phyloP scores from a whole-genome alignment of 495 filamentous ascomycete genomes.

The Poronia punctata region DNA sequence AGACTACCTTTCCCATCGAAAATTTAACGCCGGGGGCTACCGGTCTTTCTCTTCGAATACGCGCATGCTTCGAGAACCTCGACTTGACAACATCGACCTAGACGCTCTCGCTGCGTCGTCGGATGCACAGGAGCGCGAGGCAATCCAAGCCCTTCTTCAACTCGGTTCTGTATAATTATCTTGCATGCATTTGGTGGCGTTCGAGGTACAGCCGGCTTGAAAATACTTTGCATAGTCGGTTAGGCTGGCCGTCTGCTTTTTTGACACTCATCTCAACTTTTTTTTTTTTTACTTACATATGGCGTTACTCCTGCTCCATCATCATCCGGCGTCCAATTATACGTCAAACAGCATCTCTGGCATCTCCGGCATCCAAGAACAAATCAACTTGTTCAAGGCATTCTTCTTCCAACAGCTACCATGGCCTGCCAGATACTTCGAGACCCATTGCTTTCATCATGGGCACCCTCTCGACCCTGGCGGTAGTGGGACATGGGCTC shows the following conservation, averaged over 20 bases:
- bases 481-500: constrained; percentile 17
- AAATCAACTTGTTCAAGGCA: constrained; percentile 9
- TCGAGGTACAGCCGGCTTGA: constrained; percentile 21
- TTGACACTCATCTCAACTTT: constrained; percentile 15
- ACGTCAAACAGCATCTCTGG: constrained; percentile 16
- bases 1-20: constrained; percentile 33
- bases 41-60: constrained; percentile 40
- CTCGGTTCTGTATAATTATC: constrained; percentile 77
- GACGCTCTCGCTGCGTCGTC: constrained; percentile 44
- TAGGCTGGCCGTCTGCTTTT: constrained; percentile 20
- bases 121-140: constrained; percentile 71
- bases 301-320: constrained; percentile 19
- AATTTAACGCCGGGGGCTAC: constrained; percentile 41
- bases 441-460: constrained; percentile 2
- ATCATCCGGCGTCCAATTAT: constrained; percentile 18
- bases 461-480: constrained; percentile 20
- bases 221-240: constrained; percentile 17
- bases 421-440: constrained; percentile 10
- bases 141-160: constrained; percentile 74
- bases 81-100: constrained; percentile 42
- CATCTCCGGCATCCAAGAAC: constrained; percentile 15
- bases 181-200: constrained; percentile 45
- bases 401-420: constrained; percentile 8
- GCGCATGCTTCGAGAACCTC: constrained; percentile 42
- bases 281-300: constrained; percentile 14